phyloP scores from a whole-genome alignment of 306 rosid genomes.

The Gynostemma pentaphyllum region DNA sequence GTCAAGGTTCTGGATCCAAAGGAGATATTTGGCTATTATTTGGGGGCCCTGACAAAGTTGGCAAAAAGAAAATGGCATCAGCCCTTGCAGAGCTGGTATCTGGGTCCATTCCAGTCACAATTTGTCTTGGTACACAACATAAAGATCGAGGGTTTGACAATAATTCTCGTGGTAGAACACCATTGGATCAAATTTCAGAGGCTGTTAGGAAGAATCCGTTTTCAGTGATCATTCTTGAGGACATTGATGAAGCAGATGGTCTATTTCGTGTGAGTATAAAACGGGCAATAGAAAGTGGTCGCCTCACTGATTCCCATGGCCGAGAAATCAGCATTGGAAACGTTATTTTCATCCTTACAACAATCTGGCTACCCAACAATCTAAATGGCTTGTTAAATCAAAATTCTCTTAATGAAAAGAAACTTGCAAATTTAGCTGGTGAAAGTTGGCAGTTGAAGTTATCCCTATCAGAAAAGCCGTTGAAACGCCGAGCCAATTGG shows the following conservation, averaged over 20 bases:
- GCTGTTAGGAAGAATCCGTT: slow-evolving; percentile 66
- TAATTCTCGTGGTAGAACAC: slow-evolving; percentile 70
- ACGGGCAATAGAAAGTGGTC: slow-evolving; percentile 77
- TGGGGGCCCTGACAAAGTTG: slow-evolving; percentile 76
- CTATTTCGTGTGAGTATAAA: slow-evolving; percentile 54
- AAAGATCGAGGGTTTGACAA: slow-evolving; percentile 42
- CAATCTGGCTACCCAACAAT: slow-evolving; percentile 70
- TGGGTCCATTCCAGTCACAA: slow-evolving; percentile 51
- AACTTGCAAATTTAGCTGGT: slow-evolving; percentile 39
- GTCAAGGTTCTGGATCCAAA: slow-evolving; percentile 36
- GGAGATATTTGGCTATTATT: slow-evolving; percentile 86
- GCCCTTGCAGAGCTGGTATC: slow-evolving; percentile 70
- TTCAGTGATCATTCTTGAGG: slow-evolving; percentile 82
- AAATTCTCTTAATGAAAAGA: slow-evolving; percentile 32
- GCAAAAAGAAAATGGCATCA: slow-evolving; percentile 89
- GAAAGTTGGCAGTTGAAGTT: slow-evolving; percentile 68
- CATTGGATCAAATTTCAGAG: slow-evolving; percentile 71
- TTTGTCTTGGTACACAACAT: slow-evolving; percentile 43
- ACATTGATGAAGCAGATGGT: slow-evolving; percentile 62
- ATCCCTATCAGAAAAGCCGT: slow-evolving; percentile 35
- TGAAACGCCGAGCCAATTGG: slow-evolving; percentile 73
- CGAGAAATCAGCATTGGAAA: slow-evolving; percentile 81
- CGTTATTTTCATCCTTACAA: slow-evolving; percentile 71
- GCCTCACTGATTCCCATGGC: slow-evolving; percentile 72
- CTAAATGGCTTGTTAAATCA: slow-evolving; percentile 30